Percentiles rank a stretch among this genome's conserved stretches.
Evolutionary conservation across 768 basidiomycete species (phyloP).

Genomic region (Calocybe gangraenosa): DNA sequence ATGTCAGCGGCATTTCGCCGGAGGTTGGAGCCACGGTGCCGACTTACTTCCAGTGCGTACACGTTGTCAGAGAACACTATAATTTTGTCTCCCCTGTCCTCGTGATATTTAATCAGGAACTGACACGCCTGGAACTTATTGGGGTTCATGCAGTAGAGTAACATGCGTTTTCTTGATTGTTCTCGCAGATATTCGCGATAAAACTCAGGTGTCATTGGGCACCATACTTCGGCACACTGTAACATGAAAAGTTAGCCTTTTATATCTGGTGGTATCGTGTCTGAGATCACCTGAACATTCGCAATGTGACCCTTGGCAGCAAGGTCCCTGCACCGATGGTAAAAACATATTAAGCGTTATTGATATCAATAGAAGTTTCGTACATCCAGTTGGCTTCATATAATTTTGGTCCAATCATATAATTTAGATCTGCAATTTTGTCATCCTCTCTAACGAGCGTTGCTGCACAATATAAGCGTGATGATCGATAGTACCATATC

Average conservation of each 20-base stretch:
- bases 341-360: constrained; percentile 11
- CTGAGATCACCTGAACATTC: constrained; percentile 84
- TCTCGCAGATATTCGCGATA: constrained; percentile 96
- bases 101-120: constrained; percentile 97
- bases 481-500: constrained; percentile 1
- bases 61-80: constrained; percentile 99
- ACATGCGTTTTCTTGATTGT: constrained; percentile 89
- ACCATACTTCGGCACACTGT: constrained; percentile 99
- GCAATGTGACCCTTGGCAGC: constrained; percentile 99
- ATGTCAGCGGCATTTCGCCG: not conserved
- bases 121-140: constrained; percentile 99
- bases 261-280: not conserved
- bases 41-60: constrained; percentile 83
- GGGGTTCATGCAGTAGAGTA: constrained; percentile 99
- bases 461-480: constrained; percentile 42
- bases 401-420: constrained; percentile 98
- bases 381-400: constrained; percentile 99
- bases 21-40: not conserved
- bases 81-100: constrained; percentile 96
- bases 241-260: constrained; percentile 9
- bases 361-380: constrained; percentile 12
- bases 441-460: constrained; percentile 99
- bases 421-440: constrained; percentile 97
- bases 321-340: constrained; percentile 57
- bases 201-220: constrained; percentile 99